Base-by-base conservation (phyloP, 2,329 filamentous ascomycete genomes). In the Trichophaea hybrida region DNA sequence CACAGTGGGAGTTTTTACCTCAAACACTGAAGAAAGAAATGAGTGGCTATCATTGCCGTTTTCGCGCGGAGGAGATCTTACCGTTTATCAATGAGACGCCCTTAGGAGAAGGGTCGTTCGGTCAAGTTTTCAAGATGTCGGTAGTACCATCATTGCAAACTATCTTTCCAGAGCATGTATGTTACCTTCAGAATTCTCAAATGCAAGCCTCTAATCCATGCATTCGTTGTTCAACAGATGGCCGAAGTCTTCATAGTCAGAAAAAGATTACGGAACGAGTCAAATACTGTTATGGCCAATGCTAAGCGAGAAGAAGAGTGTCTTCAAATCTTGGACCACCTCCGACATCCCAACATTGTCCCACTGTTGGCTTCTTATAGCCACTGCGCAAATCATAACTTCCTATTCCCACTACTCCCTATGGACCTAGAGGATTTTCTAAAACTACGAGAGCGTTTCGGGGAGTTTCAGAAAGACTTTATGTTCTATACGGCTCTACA, bases 261-360 rank as follows among this genome's bases (percentile, higher is more conserved):
- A 17, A 48, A 48, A 17, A 48, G 6, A 17, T 32, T 58, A 32
- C 10, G 2, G 31, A 5, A 52, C 37, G 8, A n/a, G n/a, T n/a
- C n/a, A n/a, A n/a, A n/a, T n/a, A n/a, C n/a, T n/a, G n/a, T n/a
- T n/a, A n/a, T n/a, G n/a, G n/a, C n/a, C n/a, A n/a, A n/a, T n/a
- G n/a, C n/a, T n/a, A 32, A 48, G 32, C 32, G 44, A n/a, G 34
- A 58, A 37, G 37, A 35, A 32, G 48, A 40, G 10, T 52, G 56
- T 46, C 55, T 61, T 8, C 46, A 49, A 10, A 54, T 66, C 31
- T 52, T 67, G 15, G 59, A 63, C 49, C 58, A 54, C 15, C 54
- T 64, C n/a, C 37, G 57, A 43, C 61, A 68, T 49, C 62, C 65
- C 6, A 64, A 64, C 51, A 67, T 68, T 46, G 32, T 67, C 15